A percentile compares a stretch with the other conserved stretches of the same genome.
Evolutionary conservation across 2,329 filamentous ascomycete genomes (phyloP).

Genomic region (Fusarium protoensiforme): DNA sequence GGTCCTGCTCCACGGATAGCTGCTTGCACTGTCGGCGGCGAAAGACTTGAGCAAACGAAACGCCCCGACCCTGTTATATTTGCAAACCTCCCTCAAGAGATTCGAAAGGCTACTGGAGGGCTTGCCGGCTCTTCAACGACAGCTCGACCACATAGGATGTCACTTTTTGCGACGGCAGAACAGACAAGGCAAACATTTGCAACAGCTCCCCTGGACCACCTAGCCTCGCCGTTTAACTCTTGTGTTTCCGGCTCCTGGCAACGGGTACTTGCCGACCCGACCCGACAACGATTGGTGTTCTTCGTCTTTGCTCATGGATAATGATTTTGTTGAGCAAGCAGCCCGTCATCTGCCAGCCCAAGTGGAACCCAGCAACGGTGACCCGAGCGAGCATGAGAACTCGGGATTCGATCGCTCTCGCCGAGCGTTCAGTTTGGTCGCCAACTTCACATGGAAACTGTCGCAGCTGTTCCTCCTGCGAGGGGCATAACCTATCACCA

Average conservation of each 20-base stretch:
- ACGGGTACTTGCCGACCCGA: conserved; percentile 27
- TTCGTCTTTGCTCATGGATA: neutral
- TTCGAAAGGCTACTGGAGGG: neutral
- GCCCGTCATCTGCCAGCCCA: neutral
- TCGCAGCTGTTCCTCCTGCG: conserved; percentile 7
- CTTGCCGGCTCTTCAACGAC: neutral
- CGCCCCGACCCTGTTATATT: neutral
- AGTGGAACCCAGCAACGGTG: conserved; percentile 20
- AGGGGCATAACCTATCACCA: conserved; percentile 1
- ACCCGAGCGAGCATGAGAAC: conserved; percentile 23
- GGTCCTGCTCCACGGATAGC: neutral
- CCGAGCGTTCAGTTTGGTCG: conserved; percentile 6
- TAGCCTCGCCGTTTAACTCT: neutral
- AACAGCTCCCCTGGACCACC: neutral
- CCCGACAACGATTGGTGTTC: conserved; percentile 10
- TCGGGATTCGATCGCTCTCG: conserved; percentile 11
- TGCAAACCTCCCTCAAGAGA: neutral
- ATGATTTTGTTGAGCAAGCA: conserved; percentile 5
- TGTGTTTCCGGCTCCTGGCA: neutral
- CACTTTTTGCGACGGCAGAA: neutral
- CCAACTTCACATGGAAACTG: conserved; percentile 15
- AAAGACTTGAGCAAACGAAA: neutral
- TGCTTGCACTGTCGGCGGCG: neutral
- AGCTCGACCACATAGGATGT: neutral
- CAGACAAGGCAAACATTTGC: neutral